A percentile compares a stretch with the other conserved stretches of the same genome.
phyloP scores from a whole-genome alignment of 176 grass and related monocot species.

The Metroxylon sagu region DNA sequence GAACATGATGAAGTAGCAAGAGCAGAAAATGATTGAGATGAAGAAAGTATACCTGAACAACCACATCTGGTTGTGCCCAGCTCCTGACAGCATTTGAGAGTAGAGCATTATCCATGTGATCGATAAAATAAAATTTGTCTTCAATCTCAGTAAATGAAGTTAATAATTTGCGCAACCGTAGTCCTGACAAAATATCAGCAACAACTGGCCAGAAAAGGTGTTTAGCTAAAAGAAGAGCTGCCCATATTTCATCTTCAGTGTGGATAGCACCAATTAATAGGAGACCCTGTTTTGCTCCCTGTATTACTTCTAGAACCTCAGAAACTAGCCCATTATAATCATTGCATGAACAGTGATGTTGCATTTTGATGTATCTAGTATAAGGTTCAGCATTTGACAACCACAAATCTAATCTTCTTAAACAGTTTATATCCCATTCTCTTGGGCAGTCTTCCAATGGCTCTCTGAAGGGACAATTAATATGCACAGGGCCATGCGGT shows the following conservation, averaged over 20 bases:
- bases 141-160: conserved; percentile 34
- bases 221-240: conserved; percentile 51
- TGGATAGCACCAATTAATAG: conserved; percentile 68
- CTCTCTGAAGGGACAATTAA: conserved; percentile 87
- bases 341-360: conserved; percentile 26
- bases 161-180: conserved; percentile 60
- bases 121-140: conserved; percentile 51
- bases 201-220: conserved; percentile 89
- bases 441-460: conserved; percentile 51
- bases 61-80: conserved; percentile 68
- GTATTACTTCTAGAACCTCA: conserved; percentile 60
- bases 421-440: conserved; percentile 54
- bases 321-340: conserved; percentile 32
- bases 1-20: not conserved
- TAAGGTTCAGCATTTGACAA: conserved; percentile 55
- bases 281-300: conserved; percentile 54
- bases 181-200: conserved; percentile 74
- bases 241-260: conserved; percentile 76
- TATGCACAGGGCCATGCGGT: conserved; percentile 74
- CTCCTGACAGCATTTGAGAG: conserved; percentile 65
- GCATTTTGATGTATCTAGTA: conserved; percentile 66
- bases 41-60: conserved; percentile 61
- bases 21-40: not conserved
- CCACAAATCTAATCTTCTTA: conserved; percentile 72
- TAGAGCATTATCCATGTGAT: conserved; percentile 75